A percentile compares a stretch with the other conserved stretches of the same genome.
These are phyloP conservation scores for Diaporthe sp. DNA, from an alignment of 2,329 filamentous ascomycete genomes.

Conservation along the genomic window DNA sequence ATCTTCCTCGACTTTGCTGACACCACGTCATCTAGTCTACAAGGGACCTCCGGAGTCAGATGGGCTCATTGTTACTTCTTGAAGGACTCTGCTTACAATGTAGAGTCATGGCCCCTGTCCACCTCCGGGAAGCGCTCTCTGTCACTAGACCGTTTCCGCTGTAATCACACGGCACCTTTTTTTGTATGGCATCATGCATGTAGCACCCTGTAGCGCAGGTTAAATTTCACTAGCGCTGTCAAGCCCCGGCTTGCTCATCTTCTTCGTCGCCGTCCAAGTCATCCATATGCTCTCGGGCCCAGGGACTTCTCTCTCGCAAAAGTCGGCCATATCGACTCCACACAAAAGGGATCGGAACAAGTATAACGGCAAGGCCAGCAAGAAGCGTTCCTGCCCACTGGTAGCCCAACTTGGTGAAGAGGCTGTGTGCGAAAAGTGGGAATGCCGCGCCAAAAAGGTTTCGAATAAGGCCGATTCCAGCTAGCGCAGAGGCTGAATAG, in stretches of 20 bases:
- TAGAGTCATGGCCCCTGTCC: neutral
- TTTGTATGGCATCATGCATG: neutral
- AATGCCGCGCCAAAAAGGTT: slow-evolving; percentile 56
- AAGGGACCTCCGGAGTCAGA: slow-evolving; percentile 49
- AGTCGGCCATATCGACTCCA: slow-evolving; percentile 45
- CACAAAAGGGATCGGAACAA: slow-evolving; percentile 53
- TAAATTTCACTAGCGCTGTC: fast-evolving
- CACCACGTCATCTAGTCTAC: slow-evolving; percentile 41
- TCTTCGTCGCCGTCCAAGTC: slow-evolving; percentile 42
- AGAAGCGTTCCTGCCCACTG: slow-evolving; percentile 54
- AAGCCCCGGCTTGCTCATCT: neutral
- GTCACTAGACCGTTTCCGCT: no score
- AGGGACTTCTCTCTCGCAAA: slow-evolving; percentile 48
- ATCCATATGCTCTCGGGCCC: slow-evolving; percentile 47
- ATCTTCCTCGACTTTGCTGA: slow-evolving; percentile 24
- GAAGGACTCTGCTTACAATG: neutral
- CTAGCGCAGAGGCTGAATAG: slow-evolving; percentile 56
- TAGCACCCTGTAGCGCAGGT: neutral
- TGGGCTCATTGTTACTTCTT: slow-evolving; percentile 37
- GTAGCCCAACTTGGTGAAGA: slow-evolving; percentile 53
- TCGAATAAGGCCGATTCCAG: slow-evolving; percentile 56
- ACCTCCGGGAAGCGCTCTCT: neutral
- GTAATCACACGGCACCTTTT: no score
- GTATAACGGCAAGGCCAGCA: slow-evolving; percentile 51
- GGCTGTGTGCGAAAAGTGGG: slow-evolving; percentile 53